Evolutionary conservation across 306 rosid genomes (phyloP).

Genomic region (Trifolium fragiferum): DNA sequence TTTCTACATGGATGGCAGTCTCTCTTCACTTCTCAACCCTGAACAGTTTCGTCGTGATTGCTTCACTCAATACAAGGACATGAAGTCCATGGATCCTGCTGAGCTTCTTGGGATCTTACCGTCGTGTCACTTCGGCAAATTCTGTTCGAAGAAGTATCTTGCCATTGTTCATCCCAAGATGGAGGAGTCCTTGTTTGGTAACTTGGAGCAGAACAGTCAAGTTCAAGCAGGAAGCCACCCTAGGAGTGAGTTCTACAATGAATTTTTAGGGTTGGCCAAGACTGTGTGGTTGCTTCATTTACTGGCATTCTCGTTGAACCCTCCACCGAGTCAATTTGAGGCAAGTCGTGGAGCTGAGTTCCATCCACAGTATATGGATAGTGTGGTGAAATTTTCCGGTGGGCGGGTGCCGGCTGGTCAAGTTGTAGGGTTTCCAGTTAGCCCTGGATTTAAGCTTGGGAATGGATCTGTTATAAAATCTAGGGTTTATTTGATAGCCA

Average conservation of each 20-base stretch:
- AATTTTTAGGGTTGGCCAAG: conserved; percentile 77
- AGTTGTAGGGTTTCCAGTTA: conserved; percentile 77
- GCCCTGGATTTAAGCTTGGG: conserved; percentile 93
- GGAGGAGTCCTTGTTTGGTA: conserved; percentile 97
- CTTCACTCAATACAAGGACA: conserved; percentile 79
- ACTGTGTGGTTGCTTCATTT: conserved; percentile 91
- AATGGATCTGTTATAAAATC: conserved; percentile 83
- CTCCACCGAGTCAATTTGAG: conserved; percentile 86
- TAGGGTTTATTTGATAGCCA: conserved; percentile 72
- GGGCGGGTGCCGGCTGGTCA: conserved; percentile 74
- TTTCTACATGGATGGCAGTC: conserved; percentile 95
- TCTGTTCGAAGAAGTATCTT: conserved; percentile 89
- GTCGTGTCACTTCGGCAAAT: conserved; percentile 85
- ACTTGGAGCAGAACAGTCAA: conserved; percentile 77
- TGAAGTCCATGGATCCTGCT: conserved; percentile 88
- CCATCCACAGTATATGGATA: conserved; percentile 82
- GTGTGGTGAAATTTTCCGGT: conserved; percentile 67
- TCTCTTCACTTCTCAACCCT: conserved; percentile 85
- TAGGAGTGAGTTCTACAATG: conserved; percentile 76
- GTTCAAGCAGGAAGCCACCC: conserved; percentile 80
- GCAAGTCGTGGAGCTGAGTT: conserved; percentile 89
- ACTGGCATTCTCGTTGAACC: conserved; percentile 91
- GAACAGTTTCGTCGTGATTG: conserved; percentile 88
- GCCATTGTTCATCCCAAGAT: conserved; percentile 89
- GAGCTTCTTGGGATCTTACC: conserved; percentile 95